Conservation (phyloP, 1,284 basidiomycete genomes). For the Porphyrellus sp. region DNA sequence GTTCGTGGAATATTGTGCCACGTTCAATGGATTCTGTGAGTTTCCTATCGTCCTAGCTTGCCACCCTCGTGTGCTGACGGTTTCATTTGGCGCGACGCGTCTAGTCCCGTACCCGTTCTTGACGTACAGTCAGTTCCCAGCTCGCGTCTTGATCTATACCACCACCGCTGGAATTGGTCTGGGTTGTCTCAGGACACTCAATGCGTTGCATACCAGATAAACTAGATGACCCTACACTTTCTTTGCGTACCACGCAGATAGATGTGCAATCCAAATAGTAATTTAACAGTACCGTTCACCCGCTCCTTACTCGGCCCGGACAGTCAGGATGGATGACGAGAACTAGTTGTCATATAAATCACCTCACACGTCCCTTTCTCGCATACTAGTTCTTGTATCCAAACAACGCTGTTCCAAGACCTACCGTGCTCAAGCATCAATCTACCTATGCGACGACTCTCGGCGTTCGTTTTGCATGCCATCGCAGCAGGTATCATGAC, state of each 20-base stretch:
- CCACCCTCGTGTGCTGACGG: constrained; percentile 5
- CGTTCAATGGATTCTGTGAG: background rate
- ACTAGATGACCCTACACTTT: background rate
- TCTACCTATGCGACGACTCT: constrained; percentile 14
- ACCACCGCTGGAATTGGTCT: constrained; percentile 52
- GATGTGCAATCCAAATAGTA: background rate
- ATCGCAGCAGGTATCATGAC: constrained; percentile 44
- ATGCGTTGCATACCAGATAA: constrained; percentile 38
- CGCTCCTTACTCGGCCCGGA: background rate
- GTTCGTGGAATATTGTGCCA: constrained; percentile 42
- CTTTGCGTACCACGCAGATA: constrained; percentile 12
- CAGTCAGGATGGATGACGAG: background rate
- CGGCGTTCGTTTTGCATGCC: constrained; percentile 38
- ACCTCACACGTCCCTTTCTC: background rate
- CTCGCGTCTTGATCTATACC: constrained; percentile 62
- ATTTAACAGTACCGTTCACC: background rate
- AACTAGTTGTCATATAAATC: background rate
- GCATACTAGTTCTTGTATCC: background rate
- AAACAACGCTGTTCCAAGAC: background rate
- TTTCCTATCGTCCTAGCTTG: background rate
- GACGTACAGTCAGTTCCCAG: constrained; percentile 50
- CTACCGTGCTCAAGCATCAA: background rate
- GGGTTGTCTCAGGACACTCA: constrained; percentile 54
- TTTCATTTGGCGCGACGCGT: background rate
- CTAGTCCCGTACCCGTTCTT: constrained; percentile 83